Evolutionary conservation across 2,329 filamentous ascomycete species (phyloP), one percentile per base, ranked within the genome.

Genomic region (Colletotrichum nymphaeae): DNA sequence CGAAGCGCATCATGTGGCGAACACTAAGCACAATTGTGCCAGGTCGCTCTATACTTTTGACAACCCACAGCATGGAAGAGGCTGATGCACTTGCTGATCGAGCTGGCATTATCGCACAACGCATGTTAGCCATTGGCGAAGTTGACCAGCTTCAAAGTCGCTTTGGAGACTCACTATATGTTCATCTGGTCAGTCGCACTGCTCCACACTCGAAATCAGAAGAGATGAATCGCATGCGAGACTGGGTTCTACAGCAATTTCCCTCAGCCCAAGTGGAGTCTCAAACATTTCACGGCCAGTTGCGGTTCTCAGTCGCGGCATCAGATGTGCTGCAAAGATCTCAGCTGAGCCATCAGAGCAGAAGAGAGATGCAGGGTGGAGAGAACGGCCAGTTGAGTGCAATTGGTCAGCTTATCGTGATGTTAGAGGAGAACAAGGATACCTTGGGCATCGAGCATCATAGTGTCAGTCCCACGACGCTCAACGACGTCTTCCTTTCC

Each of bases 41-140:
- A 0, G 95, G 95, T 0, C 90, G 96, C 16, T 93, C 93, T 0
- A 90, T 98, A n/a, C 87, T 98, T 1, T 88, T 98, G 16, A 98
- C 95, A 0, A 98, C 96, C 0, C 95, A 98, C 81, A 94, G 91
- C 60, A 98, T 98, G 95, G 95, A 98, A 81, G 96, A 98, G 83
- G 95, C 95, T 0, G 95, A 97, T 78, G 95, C 95, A 1, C 87
- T 98, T 1, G 95, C 95, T 0, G 91, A 91, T 24, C 89, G 95
- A 1, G 95, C 93, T 0, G 95, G 95, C 12, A 98, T 98, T 76
- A 91, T 98, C 83, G 94, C 95, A 8, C 89, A 90, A 77, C 89
- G 92, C 32, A 97, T 98, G 95, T 87, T 98, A 22, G 95, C 95
- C 0, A 86, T 97, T 7, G 95, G 95, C 2, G 93, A 92, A 0